These are phyloP conservation scores for Boletellus deceptivus DNA, from an alignment of 1,284 basidiomycete genomes.

Conservation along the genomic window DNA sequence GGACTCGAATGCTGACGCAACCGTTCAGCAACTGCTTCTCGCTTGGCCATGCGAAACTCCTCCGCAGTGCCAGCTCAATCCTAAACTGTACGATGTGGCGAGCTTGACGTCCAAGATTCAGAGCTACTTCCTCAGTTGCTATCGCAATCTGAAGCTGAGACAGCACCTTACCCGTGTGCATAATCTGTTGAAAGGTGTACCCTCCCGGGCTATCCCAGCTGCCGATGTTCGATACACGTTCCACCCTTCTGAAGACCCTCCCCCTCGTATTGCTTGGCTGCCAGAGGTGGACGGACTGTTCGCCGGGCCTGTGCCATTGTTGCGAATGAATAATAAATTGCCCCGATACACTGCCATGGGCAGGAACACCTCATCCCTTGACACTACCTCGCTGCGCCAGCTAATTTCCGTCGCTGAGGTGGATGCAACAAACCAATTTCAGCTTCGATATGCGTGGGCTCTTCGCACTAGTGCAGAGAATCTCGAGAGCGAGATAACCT, in stretches of 20 bases:
- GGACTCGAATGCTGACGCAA: background rate
- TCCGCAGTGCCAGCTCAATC: background rate
- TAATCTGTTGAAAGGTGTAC: background rate
- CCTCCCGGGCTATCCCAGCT: background rate
- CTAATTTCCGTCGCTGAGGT: background rate
- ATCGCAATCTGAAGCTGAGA: background rate
- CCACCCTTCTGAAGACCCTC: background rate
- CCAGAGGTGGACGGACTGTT: slow-evolving; percentile 11
- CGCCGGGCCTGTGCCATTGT: background rate
- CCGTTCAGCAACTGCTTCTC: background rate
- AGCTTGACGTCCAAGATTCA: background rate
- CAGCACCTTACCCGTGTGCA: slow-evolving; percentile 2
- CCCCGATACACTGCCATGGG: background rate
- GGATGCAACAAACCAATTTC: background rate
- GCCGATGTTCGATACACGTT: slow-evolving; percentile 14
- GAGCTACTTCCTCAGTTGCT: background rate
- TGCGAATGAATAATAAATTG: background rate
- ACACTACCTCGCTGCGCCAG: background rate
- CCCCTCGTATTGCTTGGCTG: background rate
- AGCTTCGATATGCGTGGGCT: background rate
- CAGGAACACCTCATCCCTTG: background rate
- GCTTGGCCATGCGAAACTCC: background rate
- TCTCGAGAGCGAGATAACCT: background rate
- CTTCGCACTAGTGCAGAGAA: background rate
- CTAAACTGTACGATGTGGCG: background rate